phyloP scores from a whole-genome alignment of 768 basidiomycete species.

The Russula emetica region DNA sequence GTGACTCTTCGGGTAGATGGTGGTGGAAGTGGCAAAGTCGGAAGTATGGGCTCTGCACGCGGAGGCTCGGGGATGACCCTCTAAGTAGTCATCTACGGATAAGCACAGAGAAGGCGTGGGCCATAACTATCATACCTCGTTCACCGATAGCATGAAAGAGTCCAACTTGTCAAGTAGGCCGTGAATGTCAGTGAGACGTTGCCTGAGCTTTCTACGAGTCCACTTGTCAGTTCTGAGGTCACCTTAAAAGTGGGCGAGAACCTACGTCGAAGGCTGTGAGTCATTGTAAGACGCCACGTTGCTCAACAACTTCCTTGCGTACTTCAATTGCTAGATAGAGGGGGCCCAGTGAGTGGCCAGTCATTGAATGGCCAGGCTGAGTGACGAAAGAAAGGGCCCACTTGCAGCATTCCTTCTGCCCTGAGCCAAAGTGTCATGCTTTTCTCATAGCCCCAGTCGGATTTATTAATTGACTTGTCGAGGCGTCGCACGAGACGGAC shows the following conservation, averaged over 20 bases:
- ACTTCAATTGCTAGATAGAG: conserved; percentile 21
- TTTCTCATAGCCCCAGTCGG: conserved; percentile 40
- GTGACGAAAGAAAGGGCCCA: conserved; percentile 30
- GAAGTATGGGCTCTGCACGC: conserved; percentile 49
- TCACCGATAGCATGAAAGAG: conserved; percentile 45
- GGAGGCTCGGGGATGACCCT: conserved; percentile 40
- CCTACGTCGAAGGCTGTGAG: conserved; percentile 14
- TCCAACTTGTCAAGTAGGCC: conserved; percentile 55
- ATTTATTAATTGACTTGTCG: conserved; percentile 47
- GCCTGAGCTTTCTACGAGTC: conserved; percentile 39
- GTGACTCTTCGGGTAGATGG: conserved; percentile 17
- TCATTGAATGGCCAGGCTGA: not conserved
- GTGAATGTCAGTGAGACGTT: conserved; percentile 45
- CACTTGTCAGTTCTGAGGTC: not conserved
- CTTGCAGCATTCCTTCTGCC: conserved; percentile 54
- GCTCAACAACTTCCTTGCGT: conserved; percentile 15
- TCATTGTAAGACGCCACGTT: conserved; percentile 19
- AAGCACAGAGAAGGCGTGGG: not conserved
- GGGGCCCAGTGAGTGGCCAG: no score
- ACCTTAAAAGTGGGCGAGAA: not conserved
- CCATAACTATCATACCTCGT: conserved; percentile 42
- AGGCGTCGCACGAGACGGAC: conserved; percentile 55
- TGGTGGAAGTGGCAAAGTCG: conserved; percentile 47
- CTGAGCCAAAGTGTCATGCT: conserved; percentile 48
- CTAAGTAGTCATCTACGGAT: conserved; percentile 31